A percentile compares a stretch with the other conserved stretches of the same genome.
Evolutionary conservation across 495 filamentous ascomycete genomes (phyloP).

Genomic region (Penicillium coprophilum): DNA sequence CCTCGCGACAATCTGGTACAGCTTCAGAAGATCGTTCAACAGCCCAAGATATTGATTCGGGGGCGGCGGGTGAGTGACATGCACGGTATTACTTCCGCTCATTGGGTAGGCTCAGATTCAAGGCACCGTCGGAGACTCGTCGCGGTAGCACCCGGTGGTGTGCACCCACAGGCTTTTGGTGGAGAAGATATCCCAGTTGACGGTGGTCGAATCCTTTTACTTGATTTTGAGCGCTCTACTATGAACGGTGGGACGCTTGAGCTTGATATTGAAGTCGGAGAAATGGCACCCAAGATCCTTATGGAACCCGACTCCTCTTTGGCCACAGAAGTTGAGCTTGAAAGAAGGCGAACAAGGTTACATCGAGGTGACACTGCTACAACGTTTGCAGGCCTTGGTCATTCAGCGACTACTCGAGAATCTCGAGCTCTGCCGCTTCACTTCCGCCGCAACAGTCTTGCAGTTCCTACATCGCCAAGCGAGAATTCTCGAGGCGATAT

Average conservation of each 20-base stretch:
- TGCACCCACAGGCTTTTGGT: conserved; percentile 59
- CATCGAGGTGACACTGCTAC: conserved; percentile 33
- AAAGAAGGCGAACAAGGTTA: conserved; percentile 64
- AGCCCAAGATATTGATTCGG: conserved; percentile 37
- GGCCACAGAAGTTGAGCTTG: conserved; percentile 79
- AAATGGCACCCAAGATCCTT: conserved; percentile 63
- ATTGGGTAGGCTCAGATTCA: conserved; percentile 35
- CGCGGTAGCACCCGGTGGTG: conserved; percentile 73
- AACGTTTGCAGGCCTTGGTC: conserved; percentile 19
- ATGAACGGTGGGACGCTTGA: conserved; percentile 55
- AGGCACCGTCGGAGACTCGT: conserved; percentile 52
- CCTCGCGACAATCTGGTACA: conserved; percentile 33
- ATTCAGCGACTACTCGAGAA: conserved; percentile 15
- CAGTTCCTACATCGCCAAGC: conserved; percentile 22
- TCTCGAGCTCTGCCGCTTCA: conserved; percentile 9
- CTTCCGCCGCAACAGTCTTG: conserved; percentile 30
- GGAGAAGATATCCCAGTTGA: conserved; percentile 80
- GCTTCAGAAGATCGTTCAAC: conserved; percentile 34
- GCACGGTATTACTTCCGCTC: conserved; percentile 43
- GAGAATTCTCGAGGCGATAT: conserved; percentile 21
- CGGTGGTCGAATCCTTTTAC: conserved; percentile 71
- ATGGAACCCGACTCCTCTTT: conserved; percentile 75
- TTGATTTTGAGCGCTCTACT: conserved; percentile 69
- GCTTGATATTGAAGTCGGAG: conserved; percentile 73
- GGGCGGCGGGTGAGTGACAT: conserved; percentile 44